Evolutionary conservation across 495 filamentous ascomycete genomes (phyloP), one percentile per base, ranked within the genome.

Genomic region (Podospora fimiseda): DNA sequence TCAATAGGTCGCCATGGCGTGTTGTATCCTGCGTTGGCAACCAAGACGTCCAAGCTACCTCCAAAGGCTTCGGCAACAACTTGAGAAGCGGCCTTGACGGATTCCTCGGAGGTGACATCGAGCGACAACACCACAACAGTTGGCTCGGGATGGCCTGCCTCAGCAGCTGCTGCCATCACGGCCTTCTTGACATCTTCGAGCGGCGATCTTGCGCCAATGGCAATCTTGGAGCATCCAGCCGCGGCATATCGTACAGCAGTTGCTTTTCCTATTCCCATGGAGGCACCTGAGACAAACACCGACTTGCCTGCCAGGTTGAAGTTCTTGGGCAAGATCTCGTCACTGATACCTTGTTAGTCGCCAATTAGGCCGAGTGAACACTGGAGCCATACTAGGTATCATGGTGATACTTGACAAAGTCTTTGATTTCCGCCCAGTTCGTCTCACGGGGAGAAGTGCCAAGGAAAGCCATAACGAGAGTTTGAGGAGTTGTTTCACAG

Each of bases 211-310:
- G 75, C 73, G 16, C 66, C 72, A 21, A 74, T 60, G 49, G 59
- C 68, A 49, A 80, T 71, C 48, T 55, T 62, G 11, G 62, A 65
- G 39, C 68, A 70, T 9, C 74, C 72, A 9, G 70, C 71, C 50
- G 51, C 50, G 20, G 75, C 74, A 56, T 71, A 76, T n/a, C 64
- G 60, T 24, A 80, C 56, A 8, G 74, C 72, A 24, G 75, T 79
- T 9, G 73, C 68, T 9, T 62, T 74, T 33, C 80, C 80, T 30
- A 85, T 76, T 16, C 80, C 80, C 30, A 75, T 73, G 4, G 78
- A 76, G 1, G 76, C 78, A 14, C 81, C 81, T 2, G 78, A 79
- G 55, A 85, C 69, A 23, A 81, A 63, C 8, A 78, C 78, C 8
- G 76, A 77, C 61, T 73, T 80, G 22, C 76, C 77, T n/a, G 60